Conservation (phyloP, 2,329 filamentous ascomycete genomes). For the Arthrinium phaeospermum region DNA sequence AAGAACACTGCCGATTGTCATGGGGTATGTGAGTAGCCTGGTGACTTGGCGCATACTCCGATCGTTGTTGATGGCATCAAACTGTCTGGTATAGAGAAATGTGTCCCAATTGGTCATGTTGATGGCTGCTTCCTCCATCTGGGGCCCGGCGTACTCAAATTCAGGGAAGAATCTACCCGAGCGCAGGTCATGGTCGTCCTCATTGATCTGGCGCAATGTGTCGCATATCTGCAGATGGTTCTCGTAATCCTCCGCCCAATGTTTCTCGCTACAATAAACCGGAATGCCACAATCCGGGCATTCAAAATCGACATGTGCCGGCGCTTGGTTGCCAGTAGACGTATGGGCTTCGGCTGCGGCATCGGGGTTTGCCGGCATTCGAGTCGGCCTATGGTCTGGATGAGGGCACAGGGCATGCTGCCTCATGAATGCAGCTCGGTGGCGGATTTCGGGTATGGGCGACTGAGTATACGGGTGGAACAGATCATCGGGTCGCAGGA, state of each 20-base stretch:
- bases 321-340: constrained; percentile 54
- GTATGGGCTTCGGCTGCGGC: constrained; percentile 62
- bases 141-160: constrained; percentile 86
- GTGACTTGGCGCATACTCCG: constrained; percentile 92
- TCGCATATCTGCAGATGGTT: constrained; percentile 92
- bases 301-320: constrained; percentile 81
- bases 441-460: constrained; percentile 85
- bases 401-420: constrained; percentile 95
- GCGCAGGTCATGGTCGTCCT: constrained; percentile 93
- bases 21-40: constrained; percentile 88
- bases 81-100: constrained; percentile 90
- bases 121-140: constrained; percentile 89
- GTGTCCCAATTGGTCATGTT: constrained; percentile 99
- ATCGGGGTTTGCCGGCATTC: constrained; percentile 68
- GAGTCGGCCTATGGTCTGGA: constrained; percentile 80
- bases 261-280: constrained; percentile 90
- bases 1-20: constrained; percentile 88
- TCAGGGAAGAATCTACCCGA: constrained; percentile 93
- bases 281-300: constrained; percentile 96
- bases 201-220: constrained; percentile 88
- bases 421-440: constrained; percentile 87
- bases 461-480: constrained; percentile 93
- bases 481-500: constrained; percentile 76
- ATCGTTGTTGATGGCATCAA: constrained; percentile 88
- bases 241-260: constrained; percentile 97